A percentile compares a stretch with the other conserved stretches of the same genome.
Conservation (phyloP, 805 yeast genomes). For the Cyberlindnera saturnus region DNA sequence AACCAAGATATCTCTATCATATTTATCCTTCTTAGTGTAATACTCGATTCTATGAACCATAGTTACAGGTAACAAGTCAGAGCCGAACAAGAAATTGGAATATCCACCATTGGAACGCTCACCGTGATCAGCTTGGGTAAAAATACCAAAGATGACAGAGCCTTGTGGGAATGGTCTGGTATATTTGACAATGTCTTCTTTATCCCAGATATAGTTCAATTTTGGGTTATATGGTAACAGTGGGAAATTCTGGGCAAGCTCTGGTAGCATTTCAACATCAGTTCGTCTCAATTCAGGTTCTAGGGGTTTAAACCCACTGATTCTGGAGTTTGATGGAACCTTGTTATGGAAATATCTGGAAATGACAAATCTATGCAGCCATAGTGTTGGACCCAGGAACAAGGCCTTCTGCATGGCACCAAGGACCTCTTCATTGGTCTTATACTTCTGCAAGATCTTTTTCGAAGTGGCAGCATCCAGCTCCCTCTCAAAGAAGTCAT, state of each 20-base stretch:
- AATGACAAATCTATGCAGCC: conserved; percentile 18
- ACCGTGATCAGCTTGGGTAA: conserved; percentile 14
- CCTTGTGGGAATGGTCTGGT: conserved; percentile 9
- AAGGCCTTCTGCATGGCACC: conserved; percentile 17
- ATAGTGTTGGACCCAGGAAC: conserved; percentile 19
- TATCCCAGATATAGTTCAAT: conserved; percentile 16
- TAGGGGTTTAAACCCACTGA: conserved; percentile 13
- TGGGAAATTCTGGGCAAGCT: conserved; percentile 4
- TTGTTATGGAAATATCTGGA: conserved; percentile 14
- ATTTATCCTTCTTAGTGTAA: conserved; percentile 8
- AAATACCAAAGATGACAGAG: conserved; percentile 19
- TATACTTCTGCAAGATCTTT: conserved; percentile 13
- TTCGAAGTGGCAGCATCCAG: conserved; percentile 11
- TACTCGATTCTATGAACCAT: conserved; percentile 20
- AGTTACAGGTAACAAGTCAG: conserved; percentile 9
- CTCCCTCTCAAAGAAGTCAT: conserved; percentile 18
- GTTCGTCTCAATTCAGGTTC: conserved; percentile 15
- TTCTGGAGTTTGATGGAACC: conserved; percentile 9
- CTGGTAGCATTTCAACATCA: conserved; percentile 7
- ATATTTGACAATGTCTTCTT: conserved; percentile 8
- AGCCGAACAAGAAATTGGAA: conserved; percentile 15
- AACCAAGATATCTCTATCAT: conserved; percentile 12
- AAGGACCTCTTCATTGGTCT: conserved; percentile 18
- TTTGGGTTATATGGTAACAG: conserved; percentile 11
- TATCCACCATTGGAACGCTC: conserved; percentile 17